Percentiles rank a stretch among this genome's conserved stretches.
Evolutionary conservation across 2,329 filamentous ascomycete species (phyloP).

Genomic region (Exophiala lecanii-corni): DNA sequence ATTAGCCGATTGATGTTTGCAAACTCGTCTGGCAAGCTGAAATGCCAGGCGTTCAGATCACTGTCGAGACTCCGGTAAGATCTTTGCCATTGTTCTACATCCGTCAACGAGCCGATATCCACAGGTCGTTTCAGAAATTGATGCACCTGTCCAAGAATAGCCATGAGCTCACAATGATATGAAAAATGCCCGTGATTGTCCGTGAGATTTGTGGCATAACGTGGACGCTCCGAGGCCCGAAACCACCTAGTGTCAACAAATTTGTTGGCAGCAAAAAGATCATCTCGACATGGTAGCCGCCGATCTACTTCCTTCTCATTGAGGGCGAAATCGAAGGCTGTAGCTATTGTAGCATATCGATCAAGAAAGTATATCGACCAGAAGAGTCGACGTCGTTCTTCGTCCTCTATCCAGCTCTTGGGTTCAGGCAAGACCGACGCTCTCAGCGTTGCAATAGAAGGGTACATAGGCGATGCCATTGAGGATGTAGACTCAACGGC

Average conservation of each 20-base stretch:
- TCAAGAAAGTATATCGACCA: slow-evolving; percentile 94
- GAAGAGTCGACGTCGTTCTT: slow-evolving; percentile 76
- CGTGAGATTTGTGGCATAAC: slow-evolving; percentile 63
- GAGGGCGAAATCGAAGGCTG: slow-evolving; percentile 85
- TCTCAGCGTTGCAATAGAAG: slow-evolving; percentile 82
- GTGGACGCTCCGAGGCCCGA: slow-evolving; percentile 50
- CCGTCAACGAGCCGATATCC: slow-evolving; percentile 75
- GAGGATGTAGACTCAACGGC: slow-evolving; percentile 78
- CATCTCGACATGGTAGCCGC: slow-evolving; percentile 78
- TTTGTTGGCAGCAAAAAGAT: slow-evolving; percentile 77
- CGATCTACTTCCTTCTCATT: slow-evolving; percentile 88
- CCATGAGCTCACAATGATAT: slow-evolving; percentile 84
- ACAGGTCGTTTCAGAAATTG: slow-evolving; percentile 84
- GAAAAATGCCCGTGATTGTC: slow-evolving; percentile 84
- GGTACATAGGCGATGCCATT: slow-evolving; percentile 70
- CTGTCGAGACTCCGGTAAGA: slow-evolving; percentile 81
- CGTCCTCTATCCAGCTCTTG: slow-evolving; percentile 82
- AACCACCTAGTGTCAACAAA: slow-evolving; percentile 84
- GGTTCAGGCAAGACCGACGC: slow-evolving; percentile 81
- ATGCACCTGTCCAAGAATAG: slow-evolving; percentile 82
- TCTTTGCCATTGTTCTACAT: slow-evolving; percentile 86
- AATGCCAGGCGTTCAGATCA: slow-evolving; percentile 76
- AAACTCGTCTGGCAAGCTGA: slow-evolving; percentile 75
- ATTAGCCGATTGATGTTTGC: slow-evolving; percentile 78
- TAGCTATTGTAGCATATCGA: slow-evolving; percentile 83